Evolutionary conservation across 805 yeast genomes (phyloP), one percentile per base, ranked within the genome.

Genomic region (Lachancea fermentati): DNA sequence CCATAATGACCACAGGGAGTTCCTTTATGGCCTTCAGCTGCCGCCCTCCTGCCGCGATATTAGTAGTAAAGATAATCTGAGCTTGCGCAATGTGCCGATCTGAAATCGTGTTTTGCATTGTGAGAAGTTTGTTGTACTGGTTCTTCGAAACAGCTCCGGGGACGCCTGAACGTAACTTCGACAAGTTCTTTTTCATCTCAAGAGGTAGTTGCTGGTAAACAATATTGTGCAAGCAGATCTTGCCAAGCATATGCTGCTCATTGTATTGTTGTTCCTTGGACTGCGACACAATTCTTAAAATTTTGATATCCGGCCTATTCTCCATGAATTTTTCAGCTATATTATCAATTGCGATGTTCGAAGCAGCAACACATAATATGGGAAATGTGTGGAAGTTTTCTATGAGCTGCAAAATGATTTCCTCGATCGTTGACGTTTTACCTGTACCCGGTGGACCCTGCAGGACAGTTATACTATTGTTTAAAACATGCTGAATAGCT

Each of bases 381-480:
- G 87, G 87, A 49, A 68, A 76, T 2, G 78, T 69, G 50, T 73
- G 67, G 47, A 76, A 66, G 34, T 74, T 75, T 32, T 69, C 72
- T 40, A 80, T 63, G 42, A 79, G 65, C 51, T 79, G 80, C 32
- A 78, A 51, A 42, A 77, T 63, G 22, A 81, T 66, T 51, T 82
- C 89, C 36, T 80, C 77, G 19, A 83, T 63, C 0, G 88, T 82
- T 34, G 80, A 76, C 0, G 91, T 83, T 56, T 82, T 82, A 41
- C 91, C 91, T 0, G 91, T 83, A 11, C 89, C 91, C 2, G 89
- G 89, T 1, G 91, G 91, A 2, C 89, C 91, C 58, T 81, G 89
- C 14, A 83, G 67, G 13, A 82, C 49, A 2, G 79, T 77, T 30
- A 69, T 72, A 16, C 72, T 64, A 51, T 67, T 76, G 53, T 67